These are phyloP conservation scores for Colletotrichum lentis DNA, from an alignment of 2,329 filamentous ascomycete species.

Conservation along the genomic window DNA sequence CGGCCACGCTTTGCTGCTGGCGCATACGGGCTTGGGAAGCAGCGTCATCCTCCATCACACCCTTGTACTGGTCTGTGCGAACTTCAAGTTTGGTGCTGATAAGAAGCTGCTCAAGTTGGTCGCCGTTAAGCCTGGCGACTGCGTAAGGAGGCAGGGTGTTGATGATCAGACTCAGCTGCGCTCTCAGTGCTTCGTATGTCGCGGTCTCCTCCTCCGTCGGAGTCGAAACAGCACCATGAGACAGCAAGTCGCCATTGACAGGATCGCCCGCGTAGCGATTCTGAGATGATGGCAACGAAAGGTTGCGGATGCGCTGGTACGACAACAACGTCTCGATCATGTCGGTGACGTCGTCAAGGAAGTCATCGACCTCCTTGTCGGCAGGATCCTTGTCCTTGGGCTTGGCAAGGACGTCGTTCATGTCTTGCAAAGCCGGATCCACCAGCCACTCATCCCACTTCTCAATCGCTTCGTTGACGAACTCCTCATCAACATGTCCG, in stretches of 20 bases:
- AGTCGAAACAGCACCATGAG: conserved; percentile 70
- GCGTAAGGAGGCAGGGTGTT: conserved; percentile 82
- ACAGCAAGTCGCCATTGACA: conserved; percentile 72
- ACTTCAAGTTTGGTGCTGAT: conserved; percentile 82
- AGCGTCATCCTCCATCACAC: conserved; percentile 83
- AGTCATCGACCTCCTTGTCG: conserved; percentile 39
- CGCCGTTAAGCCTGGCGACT: conserved; percentile 84
- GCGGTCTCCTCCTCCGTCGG: conserved; percentile 69
- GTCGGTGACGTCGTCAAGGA: conserved; percentile 77
- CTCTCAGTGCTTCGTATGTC: conserved; percentile 77
- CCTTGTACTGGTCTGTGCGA: conserved; percentile 75
- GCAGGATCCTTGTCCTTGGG: conserved; percentile 48
- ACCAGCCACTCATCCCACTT: conserved; percentile 66
- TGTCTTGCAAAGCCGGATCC: conserved; percentile 60
- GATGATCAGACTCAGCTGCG: conserved; percentile 77
- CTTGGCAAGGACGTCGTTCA: conserved; percentile 58
- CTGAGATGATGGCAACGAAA: conserved; percentile 71
- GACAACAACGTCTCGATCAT: conserved; percentile 79
- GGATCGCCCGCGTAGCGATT: conserved; percentile 68
- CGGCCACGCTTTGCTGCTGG: conserved; percentile 47
- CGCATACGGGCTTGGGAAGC: conserved; percentile 61
- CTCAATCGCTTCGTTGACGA: conserved; percentile 63
- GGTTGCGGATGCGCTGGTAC: conserved; percentile 80
- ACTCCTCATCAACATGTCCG: conserved; percentile 56
- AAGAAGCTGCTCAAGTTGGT: conserved; percentile 82